phyloP scores from a whole-genome alignment of 495 filamentous ascomycete genomes.

The Annulohypoxylon moriforme region DNA sequence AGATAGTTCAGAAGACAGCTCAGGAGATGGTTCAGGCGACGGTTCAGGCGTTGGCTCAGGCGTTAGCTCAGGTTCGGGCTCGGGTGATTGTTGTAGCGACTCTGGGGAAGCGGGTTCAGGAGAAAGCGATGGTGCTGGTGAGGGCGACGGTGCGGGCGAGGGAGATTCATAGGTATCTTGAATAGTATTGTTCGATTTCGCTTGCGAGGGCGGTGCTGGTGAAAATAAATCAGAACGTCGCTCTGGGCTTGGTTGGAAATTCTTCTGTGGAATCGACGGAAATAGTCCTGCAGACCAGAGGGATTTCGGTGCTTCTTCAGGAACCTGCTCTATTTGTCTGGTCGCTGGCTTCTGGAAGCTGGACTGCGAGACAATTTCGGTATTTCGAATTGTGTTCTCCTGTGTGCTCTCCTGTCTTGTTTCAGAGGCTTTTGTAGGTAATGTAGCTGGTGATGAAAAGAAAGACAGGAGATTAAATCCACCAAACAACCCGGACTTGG shows the following conservation, averaged over 20 bases:
- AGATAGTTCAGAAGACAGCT: not conserved
- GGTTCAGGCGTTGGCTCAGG: slow-evolving; percentile 11
- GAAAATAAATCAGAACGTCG: slow-evolving; percentile 42
- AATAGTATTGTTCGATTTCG: slow-evolving; percentile 33
- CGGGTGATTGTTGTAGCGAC: not conserved
- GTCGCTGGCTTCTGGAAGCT: slow-evolving; percentile 12
- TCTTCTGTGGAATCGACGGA: slow-evolving; percentile 48
- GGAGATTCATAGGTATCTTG: slow-evolving; percentile 30
- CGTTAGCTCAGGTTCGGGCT: slow-evolving; percentile 15
- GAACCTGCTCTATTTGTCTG: slow-evolving; percentile 22
- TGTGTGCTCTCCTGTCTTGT: slow-evolving; percentile 6
- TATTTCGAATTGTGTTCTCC: slow-evolving; percentile 11
- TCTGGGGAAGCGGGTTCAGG: slow-evolving; percentile 11
- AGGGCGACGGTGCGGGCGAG: slow-evolving; percentile 21
- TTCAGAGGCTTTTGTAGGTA: slow-evolving; percentile 48
- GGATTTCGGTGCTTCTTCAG: slow-evolving; percentile 38
- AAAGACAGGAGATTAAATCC: slow-evolving; percentile 55
- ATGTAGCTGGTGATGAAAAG: slow-evolving; percentile 59
- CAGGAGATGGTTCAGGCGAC: not conserved
- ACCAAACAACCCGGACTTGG: slow-evolving; percentile 43
- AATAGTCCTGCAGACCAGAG: slow-evolving; percentile 49
- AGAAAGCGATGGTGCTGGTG: slow-evolving; percentile 20
- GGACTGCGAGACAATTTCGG: slow-evolving; percentile 27
- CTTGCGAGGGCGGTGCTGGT: slow-evolving; percentile 33
- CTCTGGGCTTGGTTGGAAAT: slow-evolving; percentile 38